phyloP scores from a whole-genome alignment of 164 flowering plant genomes.

The Saururus chinensis region DNA sequence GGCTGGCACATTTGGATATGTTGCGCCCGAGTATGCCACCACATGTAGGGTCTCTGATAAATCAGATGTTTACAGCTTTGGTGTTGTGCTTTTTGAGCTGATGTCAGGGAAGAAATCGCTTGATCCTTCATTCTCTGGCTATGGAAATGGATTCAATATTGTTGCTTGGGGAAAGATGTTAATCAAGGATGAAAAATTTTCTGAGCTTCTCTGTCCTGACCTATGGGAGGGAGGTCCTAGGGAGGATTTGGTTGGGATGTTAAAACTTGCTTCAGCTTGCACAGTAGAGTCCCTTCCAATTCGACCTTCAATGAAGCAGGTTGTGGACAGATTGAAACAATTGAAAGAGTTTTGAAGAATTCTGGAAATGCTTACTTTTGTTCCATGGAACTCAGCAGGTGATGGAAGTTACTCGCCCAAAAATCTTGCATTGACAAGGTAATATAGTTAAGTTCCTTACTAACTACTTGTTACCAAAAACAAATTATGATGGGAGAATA shows the following conservation, averaged over 20 bases:
- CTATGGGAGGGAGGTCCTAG: constrained; percentile 53
- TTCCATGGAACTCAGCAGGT: too few species aligned
- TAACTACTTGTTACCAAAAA: too few species aligned
- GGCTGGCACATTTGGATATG: constrained; percentile 83
- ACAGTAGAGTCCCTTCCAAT: constrained; percentile 45
- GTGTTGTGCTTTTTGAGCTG: constrained; percentile 61
- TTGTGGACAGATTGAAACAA: constrained; percentile 45
- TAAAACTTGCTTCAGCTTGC: constrained; percentile 48
- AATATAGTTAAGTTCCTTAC: too few species aligned
- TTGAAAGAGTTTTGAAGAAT: constrained; percentile 7
- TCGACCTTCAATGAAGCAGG: constrained; percentile 63
- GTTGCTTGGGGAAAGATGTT: constrained; percentile 61
- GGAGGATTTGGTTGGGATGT: constrained; percentile 42
- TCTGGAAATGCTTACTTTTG: too few species aligned
- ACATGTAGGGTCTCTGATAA: constrained; percentile 76
- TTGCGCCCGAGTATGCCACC: constrained; percentile 78
- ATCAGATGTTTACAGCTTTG: constrained; percentile 75
- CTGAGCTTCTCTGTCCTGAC: constrained; percentile 40
- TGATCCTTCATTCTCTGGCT: constrained; percentile 67
- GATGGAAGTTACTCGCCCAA: too few species aligned
- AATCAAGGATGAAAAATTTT: constrained; percentile 37
- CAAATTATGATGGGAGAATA: too few species aligned
- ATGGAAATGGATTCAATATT: constrained; percentile 64
- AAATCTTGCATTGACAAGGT: too few species aligned
- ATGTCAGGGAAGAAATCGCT: constrained; percentile 63